A percentile compares a stretch with the other conserved stretches of the same genome.
These are phyloP conservation scores for Tetragonia tetragonoides DNA, from an alignment of 148 eudicot species.

Conservation along the genomic window DNA sequence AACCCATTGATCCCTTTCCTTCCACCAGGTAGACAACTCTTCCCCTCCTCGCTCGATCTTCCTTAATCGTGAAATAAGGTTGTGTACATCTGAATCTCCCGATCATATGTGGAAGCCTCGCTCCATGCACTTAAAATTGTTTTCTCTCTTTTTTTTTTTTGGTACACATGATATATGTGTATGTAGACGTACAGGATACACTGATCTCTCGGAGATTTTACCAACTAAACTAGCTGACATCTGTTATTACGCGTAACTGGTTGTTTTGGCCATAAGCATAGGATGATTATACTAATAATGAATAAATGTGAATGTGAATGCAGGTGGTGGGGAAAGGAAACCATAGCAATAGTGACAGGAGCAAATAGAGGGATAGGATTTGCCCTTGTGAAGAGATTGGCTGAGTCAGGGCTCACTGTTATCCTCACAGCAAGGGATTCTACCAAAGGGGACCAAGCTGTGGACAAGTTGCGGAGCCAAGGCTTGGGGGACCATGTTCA, in stretches of 20 bases:
- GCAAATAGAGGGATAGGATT: slow-evolving; percentile 87
- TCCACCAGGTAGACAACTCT: neutral
- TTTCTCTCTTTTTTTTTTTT: too few relatives aligned
- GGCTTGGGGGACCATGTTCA: slow-evolving; percentile 41
- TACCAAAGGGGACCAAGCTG: slow-evolving; percentile 48
- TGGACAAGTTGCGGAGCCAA: slow-evolving; percentile 38
- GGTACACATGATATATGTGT: too few relatives aligned
- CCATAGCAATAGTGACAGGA: slow-evolving; percentile 77
- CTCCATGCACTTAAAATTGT: too few relatives aligned
- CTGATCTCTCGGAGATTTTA: too few relatives aligned
- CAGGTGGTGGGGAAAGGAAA: slow-evolving; percentile 92
- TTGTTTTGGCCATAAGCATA: too few relatives aligned
- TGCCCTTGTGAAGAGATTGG: slow-evolving; percentile 55
- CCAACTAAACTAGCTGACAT: too few relatives aligned
- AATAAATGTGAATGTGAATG: neutral
- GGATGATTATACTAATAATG: neutral
- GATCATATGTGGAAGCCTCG: too few relatives aligned
- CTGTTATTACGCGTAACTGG: too few relatives aligned
- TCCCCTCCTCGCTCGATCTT: too few relatives aligned
- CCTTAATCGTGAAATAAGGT: too few relatives aligned
- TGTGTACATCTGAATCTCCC: too few relatives aligned
- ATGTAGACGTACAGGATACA: too few relatives aligned
- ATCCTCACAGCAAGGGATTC: slow-evolving; percentile 70
- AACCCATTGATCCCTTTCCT: slow-evolving; percentile 13
- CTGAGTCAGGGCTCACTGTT: slow-evolving; percentile 67